A percentile compares a stretch with the other conserved stretches of the same genome.
Evolutionary conservation across 2,329 filamentous ascomycete genomes (phyloP).

Genomic region (Talaromyces sp.): DNA sequence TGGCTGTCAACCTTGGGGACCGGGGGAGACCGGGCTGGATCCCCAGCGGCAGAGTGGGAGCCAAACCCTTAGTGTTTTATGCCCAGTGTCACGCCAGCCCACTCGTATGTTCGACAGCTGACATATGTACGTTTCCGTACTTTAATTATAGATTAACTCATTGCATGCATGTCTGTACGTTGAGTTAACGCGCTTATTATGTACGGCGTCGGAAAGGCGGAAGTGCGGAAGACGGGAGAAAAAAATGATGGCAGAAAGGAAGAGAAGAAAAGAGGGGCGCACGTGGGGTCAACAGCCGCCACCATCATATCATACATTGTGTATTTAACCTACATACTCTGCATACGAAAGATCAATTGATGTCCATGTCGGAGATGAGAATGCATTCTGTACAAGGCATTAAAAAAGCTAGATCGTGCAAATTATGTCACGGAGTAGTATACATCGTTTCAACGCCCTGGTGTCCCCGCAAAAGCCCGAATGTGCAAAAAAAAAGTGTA

Average conservation of each 20-base stretch:
- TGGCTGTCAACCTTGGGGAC: not conserved
- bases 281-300: not conserved
- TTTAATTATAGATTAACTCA: not conserved
- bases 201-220: not conserved
- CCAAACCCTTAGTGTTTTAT: not conserved
- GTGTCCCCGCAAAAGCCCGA: constrained; percentile 6
- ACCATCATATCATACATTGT: not conserved
- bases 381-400: constrained; percentile 17
- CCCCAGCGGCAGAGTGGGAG: not conserved
- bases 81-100: not conserved
- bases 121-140: not conserved
- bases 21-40: not conserved
- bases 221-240: not conserved
- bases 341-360: not conserved
- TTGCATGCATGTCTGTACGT: not conserved
- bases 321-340: not conserved
- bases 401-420: not conserved
- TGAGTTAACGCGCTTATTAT: not conserved
- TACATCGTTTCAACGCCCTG: constrained; percentile 23
- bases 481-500: constrained; percentile 3
- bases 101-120: not conserved
- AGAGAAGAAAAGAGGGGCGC: not conserved
- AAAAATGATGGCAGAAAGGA: not conserved
- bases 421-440: constrained; percentile 8
- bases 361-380: not conserved